These are phyloP conservation scores for Scalesia atractyloides DNA, from an alignment of 129 eudicot genomes.

Conservation along the genomic window DNA sequence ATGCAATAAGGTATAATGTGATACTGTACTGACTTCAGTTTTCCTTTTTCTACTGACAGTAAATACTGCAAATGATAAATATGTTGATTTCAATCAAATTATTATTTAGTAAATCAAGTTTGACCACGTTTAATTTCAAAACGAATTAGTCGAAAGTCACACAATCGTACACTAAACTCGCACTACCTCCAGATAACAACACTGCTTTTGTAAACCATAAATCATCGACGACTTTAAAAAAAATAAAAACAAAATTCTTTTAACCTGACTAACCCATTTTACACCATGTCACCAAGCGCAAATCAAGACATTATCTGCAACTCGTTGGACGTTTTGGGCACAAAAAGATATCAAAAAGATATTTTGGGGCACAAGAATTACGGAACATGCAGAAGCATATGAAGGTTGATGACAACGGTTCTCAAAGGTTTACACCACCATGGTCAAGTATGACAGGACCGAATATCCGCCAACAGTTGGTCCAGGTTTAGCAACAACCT, in stretches of 20 bases:
- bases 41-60: too few relatives aligned
- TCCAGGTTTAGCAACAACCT: conserved; percentile 79
- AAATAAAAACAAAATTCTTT: not conserved
- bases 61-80: too few relatives aligned
- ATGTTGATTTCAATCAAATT: too few relatives aligned
- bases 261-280: not conserved
- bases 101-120: too few relatives aligned
- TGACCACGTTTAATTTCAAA: too few relatives aligned
- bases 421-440: conserved; percentile 56
- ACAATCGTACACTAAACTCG: too few relatives aligned
- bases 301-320: not conserved
- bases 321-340: not conserved
- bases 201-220: not conserved
- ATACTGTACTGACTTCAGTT: too few relatives aligned
- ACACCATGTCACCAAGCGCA: not conserved
- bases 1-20: too few relatives aligned
- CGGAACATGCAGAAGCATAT: conserved; percentile 51
- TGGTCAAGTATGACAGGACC: conserved; percentile 59
- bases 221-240: not conserved
- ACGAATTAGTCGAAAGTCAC: too few relatives aligned
- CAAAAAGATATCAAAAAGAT: conserved; percentile 17
- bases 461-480: conserved; percentile 63
- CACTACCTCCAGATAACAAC: too few relatives aligned
- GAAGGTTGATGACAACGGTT: conserved; percentile 51
- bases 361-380: conserved; percentile 1